Conservation (phyloP, 805 yeast species). For the Yamadazyma kitorensis region DNA sequence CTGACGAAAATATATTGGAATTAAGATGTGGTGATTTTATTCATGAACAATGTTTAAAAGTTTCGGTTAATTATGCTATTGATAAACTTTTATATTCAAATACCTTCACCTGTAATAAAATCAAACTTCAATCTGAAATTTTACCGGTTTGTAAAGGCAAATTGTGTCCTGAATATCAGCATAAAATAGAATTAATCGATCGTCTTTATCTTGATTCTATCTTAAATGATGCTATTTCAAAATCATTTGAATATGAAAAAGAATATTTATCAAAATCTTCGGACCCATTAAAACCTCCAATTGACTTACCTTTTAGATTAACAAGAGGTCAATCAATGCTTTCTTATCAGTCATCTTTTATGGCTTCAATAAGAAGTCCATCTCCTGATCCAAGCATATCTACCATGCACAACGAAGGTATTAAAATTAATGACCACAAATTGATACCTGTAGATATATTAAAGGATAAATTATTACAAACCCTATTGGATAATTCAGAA, state of each 20-base stretch:
- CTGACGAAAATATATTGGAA: slow-evolving; percentile 44
- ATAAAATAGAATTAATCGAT: slow-evolving; percentile 6
- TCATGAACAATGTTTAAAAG: slow-evolving; percentile 56
- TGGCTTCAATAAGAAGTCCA: slow-evolving; percentile 14
- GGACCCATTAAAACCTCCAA: slow-evolving; percentile 2
- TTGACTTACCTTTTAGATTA: slow-evolving; percentile 1
- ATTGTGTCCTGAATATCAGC: slow-evolving; percentile 3
- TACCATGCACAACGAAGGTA: slow-evolving; percentile 11
- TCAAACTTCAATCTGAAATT: slow-evolving; percentile 2
- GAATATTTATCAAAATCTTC: not conserved
- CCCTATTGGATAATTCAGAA: slow-evolving; percentile 22
- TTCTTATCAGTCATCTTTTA: slow-evolving; percentile 1
- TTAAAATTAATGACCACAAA: slow-evolving; percentile 17
- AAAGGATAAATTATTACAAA: slow-evolving; percentile 26
- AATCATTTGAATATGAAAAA: slow-evolving; percentile 12
- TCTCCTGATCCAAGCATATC: slow-evolving; percentile 21
- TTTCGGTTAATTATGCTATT: slow-evolving; percentile 15
- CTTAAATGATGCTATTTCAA: slow-evolving; percentile 9
- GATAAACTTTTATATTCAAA: slow-evolving; percentile 2
- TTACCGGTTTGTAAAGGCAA: slow-evolving; percentile 12
- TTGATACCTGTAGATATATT: slow-evolving; percentile 23
- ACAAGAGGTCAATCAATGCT: slow-evolving; percentile 8
- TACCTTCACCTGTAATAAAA: slow-evolving; percentile 9
- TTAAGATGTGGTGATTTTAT: slow-evolving; percentile 53
- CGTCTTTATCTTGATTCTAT: not conserved